A percentile compares a stretch with the other conserved stretches of the same genome.
Conservation (phyloP, 2,329 filamentous ascomycete genomes). For the Didymella keratinophila region DNA sequence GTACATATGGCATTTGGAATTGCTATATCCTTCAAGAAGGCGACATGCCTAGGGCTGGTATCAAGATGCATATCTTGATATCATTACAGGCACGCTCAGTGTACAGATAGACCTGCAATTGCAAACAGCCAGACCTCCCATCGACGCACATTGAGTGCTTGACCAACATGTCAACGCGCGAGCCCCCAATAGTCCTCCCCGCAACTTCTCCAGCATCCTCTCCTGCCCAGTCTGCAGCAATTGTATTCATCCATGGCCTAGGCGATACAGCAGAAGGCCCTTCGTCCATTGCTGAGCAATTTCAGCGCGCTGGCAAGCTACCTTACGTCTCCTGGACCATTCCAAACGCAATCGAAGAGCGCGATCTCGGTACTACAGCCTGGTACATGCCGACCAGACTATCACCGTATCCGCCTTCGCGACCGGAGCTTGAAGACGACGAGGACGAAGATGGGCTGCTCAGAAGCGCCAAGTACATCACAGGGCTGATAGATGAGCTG, state of each 20-base stretch:
- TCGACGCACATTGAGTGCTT: neutral
- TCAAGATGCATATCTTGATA: neutral
- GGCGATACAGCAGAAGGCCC: constrained; percentile 56
- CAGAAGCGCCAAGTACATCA: constrained; percentile 52
- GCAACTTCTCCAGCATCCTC: constrained; percentile 46
- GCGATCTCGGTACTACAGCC: constrained; percentile 55
- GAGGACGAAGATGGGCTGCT: constrained; percentile 58
- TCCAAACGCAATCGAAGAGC: constrained; percentile 59
- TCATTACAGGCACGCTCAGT: neutral
- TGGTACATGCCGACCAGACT: constrained; percentile 57
- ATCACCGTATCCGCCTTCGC: constrained; percentile 50
- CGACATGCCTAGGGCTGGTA: constrained; percentile 6
- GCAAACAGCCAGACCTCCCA: neutral
- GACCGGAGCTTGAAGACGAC: constrained; percentile 55
- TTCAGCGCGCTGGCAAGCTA: constrained; percentile 58
- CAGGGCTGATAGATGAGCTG: constrained; percentile 53
- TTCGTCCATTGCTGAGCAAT: constrained; percentile 56
- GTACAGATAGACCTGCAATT: neutral
- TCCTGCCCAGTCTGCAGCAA: constrained; percentile 52
- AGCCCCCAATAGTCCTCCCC: constrained; percentile 49
- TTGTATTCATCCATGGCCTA: constrained; percentile 58
- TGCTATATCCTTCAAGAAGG: neutral
- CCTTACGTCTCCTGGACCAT: constrained; percentile 60
- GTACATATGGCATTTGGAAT: constrained; percentile 18
- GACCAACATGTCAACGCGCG: constrained; percentile 17